Percentiles rank a stretch among this genome's conserved stretches.
phyloP scores from a whole-genome alignment of 1,284 basidiomycete genomes.

The Ceratobasidium sp. region DNA sequence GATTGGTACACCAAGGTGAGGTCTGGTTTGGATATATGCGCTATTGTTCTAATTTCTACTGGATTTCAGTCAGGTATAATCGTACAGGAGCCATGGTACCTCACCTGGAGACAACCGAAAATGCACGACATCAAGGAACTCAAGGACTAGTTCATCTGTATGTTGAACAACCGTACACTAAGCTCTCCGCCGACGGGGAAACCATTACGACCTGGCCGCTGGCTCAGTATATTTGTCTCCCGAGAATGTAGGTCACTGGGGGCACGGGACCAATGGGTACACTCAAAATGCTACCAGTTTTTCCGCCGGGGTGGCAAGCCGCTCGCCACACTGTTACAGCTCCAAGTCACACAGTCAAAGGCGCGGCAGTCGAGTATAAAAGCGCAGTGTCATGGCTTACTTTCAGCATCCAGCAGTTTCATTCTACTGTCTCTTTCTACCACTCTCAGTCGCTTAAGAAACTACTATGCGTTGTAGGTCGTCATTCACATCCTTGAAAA shows the following conservation, averaged over 20 bases:
- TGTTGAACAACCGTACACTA: no score
- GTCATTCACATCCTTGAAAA: not conserved
- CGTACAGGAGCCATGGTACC: no score
- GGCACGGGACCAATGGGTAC: not conserved
- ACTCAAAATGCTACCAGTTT: not conserved
- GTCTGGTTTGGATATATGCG: not conserved
- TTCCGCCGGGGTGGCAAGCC: not conserved
- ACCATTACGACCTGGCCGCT: slow-evolving; percentile 11
- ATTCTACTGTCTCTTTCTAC: not conserved
- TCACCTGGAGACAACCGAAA: no score
- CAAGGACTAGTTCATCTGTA: no score
- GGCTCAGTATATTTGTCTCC: not conserved
- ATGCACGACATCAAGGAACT: no score
- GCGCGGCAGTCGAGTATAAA: slow-evolving; percentile 12
- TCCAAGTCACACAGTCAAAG: no score
- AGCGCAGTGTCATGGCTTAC: not conserved
- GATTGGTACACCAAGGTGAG: no score
- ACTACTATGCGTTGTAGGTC: slow-evolving; percentile 26
- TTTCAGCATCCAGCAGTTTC: slow-evolving; percentile 16
- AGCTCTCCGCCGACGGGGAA: slow-evolving; percentile 3
- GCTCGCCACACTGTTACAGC: not conserved
- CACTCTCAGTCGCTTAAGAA: not conserved
- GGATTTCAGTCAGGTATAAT: no score
- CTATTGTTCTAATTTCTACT: not conserved
- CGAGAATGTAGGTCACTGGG: not conserved